Evolutionary conservation across 2,329 filamentous ascomycete genomes (phyloP).

Genomic region (Hysterium pulicare): DNA sequence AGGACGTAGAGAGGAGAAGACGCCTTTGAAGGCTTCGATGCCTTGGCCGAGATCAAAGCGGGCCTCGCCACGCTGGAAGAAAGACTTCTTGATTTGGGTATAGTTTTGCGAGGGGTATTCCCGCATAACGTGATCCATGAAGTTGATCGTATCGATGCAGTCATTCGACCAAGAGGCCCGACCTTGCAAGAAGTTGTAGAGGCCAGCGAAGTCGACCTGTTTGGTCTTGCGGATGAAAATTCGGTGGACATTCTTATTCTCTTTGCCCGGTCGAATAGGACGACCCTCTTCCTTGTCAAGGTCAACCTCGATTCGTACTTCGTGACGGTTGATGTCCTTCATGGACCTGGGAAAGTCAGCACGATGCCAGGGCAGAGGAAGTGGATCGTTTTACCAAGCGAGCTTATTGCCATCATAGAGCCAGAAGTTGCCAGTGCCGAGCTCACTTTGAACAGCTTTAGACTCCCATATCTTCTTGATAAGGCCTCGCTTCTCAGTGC

Average conservation of each 20-base stretch:
- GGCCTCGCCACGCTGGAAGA: slow-evolving; percentile 62
- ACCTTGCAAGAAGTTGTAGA: slow-evolving; percentile 64
- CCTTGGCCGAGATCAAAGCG: slow-evolving; percentile 57
- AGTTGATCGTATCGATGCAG: slow-evolving; percentile 79
- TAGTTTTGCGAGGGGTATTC: slow-evolving; percentile 69
- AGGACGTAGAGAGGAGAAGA: slow-evolving; percentile 80
- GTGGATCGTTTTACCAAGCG: slow-evolving; percentile 65
- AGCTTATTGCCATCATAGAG: slow-evolving; percentile 82
- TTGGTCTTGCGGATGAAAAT: slow-evolving; percentile 64
- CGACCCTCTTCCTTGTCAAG: slow-evolving; percentile 64
- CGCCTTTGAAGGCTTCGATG: slow-evolving; percentile 80
- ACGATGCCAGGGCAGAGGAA: background rate
- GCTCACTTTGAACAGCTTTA: slow-evolving; percentile 52
- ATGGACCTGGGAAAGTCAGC: slow-evolving; percentile 21
- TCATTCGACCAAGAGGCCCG: slow-evolving; percentile 48
- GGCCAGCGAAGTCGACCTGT: slow-evolving; percentile 63
- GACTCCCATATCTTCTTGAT: slow-evolving; percentile 76
- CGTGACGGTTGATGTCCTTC: slow-evolving; percentile 22
- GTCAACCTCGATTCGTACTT: slow-evolving; percentile 57
- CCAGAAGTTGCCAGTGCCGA: slow-evolving; percentile 54
- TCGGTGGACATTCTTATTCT: slow-evolving; percentile 51
- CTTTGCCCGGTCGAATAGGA: slow-evolving; percentile 15
- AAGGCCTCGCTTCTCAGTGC: slow-evolving; percentile 61
- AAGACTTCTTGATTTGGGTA: slow-evolving; percentile 73
- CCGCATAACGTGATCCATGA: slow-evolving; percentile 84